These are phyloP conservation scores for Leptographium radiaticola DNA, from an alignment of 2,329 filamentous ascomycete genomes.

Conservation along the genomic window DNA sequence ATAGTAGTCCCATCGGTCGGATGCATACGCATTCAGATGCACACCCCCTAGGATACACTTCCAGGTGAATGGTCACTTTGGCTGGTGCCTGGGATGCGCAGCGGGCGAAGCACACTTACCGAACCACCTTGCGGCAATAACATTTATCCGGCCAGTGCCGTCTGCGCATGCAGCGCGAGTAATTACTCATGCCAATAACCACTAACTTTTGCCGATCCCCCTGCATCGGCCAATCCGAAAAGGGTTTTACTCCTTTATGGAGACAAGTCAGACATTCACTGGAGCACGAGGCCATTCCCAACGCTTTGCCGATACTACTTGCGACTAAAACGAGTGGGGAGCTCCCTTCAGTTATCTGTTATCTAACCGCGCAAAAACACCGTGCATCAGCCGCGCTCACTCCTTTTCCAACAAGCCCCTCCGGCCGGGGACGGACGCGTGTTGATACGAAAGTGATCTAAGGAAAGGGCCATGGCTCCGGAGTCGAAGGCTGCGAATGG, in stretches of 20 bases:
- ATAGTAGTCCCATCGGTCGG: background rate
- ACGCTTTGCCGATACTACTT: background rate
- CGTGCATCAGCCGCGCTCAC: background rate
- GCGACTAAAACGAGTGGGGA: background rate
- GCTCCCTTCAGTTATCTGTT: background rate
- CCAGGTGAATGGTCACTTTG: background rate
- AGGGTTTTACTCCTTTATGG: background rate
- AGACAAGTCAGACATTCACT: background rate
- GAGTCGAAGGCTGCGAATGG: background rate
- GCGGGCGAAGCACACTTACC: background rate
- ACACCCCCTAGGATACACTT: background rate
- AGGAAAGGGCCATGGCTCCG: background rate
- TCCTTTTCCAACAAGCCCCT: background rate
- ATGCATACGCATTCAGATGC: background rate
- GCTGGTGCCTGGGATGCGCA: background rate
- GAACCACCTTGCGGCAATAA: background rate
- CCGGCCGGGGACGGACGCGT: no score
- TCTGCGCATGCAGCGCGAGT: background rate
- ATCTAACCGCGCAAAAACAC: background rate
- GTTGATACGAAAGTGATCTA: background rate
- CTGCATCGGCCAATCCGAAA: background rate
- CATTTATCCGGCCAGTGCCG: background rate
- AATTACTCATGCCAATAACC: background rate
- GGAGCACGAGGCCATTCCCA: background rate
- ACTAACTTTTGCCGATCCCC: background rate